Evolutionary conservation across 2,329 filamentous ascomycete species (phyloP), one percentile per base, ranked within the genome.

Genomic region (Pyrenochaeta sp.): DNA sequence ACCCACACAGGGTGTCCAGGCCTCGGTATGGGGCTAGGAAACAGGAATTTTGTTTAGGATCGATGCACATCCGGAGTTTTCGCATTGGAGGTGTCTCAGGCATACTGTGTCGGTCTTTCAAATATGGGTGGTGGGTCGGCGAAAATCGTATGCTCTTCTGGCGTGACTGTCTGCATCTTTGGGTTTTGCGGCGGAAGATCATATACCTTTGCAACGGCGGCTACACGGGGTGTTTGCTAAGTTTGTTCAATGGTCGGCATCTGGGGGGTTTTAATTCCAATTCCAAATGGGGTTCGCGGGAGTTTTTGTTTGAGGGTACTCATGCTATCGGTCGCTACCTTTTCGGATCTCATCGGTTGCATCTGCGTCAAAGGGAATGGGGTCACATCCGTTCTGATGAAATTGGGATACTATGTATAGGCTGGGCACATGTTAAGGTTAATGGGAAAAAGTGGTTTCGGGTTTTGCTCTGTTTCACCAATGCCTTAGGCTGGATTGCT

Each of bases 1-100:
- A 45, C 58, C 69, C 33, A 72, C 64, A 49, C 87, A 96, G 57
- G 91, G 92, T 61, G 90, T 93, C 57, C 92, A 96, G 75, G 92
- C 93, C 61, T 96, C 92, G 61, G 94, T 97, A 65, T 98, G 93
- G 93, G 93, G 93, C 67, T 97, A 88, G 68, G 57, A 61, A 46
- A 56, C 21, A 45, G 64, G 64, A 69, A 50, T 71, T 69, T 72
- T 70, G 64, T 63, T 67, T 68, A 54, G 63, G 71, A 63, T 70
- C 61, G 68, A 75, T 71, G 72, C 70, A 73, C 72, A 69, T 74
- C 64, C 65, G 72, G 74, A 75, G 74, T 77, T 77, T 71, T 72
- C 75, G 74, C 74, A 77, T 77, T 76, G 70, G 59, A 72, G 74
- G 74, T 76, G 73, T 77, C 70, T 61, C 67, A 69, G 72, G 73